Evolutionary conservation across 768 basidiomycete species (phyloP).

Genomic region (Trametes villosa): DNA sequence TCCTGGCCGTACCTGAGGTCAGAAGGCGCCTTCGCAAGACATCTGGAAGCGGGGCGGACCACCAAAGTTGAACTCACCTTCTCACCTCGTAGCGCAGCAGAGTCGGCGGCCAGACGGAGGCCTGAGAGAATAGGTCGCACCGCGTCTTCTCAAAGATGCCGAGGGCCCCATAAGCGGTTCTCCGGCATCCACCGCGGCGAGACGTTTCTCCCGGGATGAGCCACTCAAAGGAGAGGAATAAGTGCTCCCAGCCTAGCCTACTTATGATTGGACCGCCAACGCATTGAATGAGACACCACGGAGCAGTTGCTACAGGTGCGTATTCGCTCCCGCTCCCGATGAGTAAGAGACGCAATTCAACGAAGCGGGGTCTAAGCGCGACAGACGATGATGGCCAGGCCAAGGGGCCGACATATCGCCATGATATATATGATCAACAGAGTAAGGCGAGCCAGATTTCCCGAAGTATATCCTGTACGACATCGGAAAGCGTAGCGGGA

Average conservation of each 20-base stretch:
- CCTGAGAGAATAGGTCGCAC: constrained; percentile 5
- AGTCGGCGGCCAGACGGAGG: constrained; percentile 16
- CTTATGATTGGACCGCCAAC: neutral
- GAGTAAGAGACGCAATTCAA: neutral
- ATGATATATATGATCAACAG: neutral
- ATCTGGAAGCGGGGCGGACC: constrained; percentile 13
- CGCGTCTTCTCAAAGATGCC: constrained; percentile 12
- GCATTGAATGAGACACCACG: neutral
- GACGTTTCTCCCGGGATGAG: constrained; percentile 3
- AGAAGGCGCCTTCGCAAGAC: neutral
- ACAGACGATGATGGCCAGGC: neutral
- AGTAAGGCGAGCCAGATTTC: neutral
- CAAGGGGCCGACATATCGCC: neutral
- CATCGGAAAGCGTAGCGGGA: neutral
- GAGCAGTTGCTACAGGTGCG: too few relatives aligned
- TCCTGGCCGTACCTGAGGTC: neutral
- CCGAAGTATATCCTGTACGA: neutral
- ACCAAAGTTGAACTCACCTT: constrained; percentile 15
- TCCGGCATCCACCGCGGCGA: constrained; percentile 6
- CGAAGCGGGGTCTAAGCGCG: neutral
- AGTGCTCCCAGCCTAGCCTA: neutral
- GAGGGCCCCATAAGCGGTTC: constrained; percentile 11
- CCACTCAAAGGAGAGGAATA: neutral
- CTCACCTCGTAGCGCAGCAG: constrained; percentile 8
- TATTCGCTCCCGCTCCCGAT: too few relatives aligned